Base-by-base conservation (phyloP, 805 yeast genomes). In the Tetrapisispora taiwanensis region DNA sequence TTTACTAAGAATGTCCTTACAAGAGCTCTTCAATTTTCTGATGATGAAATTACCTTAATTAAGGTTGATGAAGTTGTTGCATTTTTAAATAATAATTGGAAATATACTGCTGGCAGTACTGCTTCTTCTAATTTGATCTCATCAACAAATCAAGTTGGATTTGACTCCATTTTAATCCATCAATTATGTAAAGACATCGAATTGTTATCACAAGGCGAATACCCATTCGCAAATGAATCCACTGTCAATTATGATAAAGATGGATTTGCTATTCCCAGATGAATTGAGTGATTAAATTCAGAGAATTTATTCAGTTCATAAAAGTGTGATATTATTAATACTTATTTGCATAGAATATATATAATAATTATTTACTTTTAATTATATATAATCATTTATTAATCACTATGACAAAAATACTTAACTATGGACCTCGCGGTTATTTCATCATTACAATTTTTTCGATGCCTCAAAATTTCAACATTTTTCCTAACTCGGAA, bases 101-200 rank as follows among this genome's bases (percentile, higher is more conserved):
- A 45, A 8, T 40, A 27, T 19, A 47, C 43, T 30, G 42, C 43
- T 19, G 41, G 42, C 20, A 45, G 32, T 44, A 46, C 24, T 5
- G 12, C 19, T 9, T 39, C 45, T 36, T 35, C 47, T 24, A 35
- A 35, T 30, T 24, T 31, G 26, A 17, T 18, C 39, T 26, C 27
- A 41, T 38, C 41, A 40, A 33, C 44, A n/a, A 36, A 45, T 36
- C 56, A 58, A 47, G 66, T 62, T 13, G 67, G 67, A 3, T 51
- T 52, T 18, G 64, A 61, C 43, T 63, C 68, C 1, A 55, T 63
- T 13, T 45, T 63, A 24, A 58, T 62, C n/a, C 55, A 52, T 18
- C 66, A 63, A 32, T 44, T 63, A 17, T 59, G 66, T 30, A 49
- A 54, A 18, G 67, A 63, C 42, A 57, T 63, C 12, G 42, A 50